phyloP scores from a whole-genome alignment of 306 rosid species.

The Prunus armeniaca region DNA sequence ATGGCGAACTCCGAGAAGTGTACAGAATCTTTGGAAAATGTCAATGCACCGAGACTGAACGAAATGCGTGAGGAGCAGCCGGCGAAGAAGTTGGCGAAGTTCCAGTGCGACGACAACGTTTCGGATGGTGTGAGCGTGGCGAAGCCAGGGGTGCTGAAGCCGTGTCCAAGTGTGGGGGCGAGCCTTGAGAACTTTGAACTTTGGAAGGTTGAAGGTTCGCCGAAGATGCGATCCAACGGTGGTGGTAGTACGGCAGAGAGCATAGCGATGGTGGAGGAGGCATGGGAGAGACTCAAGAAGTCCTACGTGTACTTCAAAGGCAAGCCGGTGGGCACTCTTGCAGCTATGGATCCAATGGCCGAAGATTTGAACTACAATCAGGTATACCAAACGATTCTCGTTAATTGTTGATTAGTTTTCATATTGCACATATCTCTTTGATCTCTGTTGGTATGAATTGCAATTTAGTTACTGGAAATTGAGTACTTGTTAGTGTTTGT shows the following conservation, averaged over 20 bases:
- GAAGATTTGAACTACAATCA: slow-evolving; percentile 30
- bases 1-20: neutral
- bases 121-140: neutral
- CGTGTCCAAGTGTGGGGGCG: neutral
- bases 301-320: slow-evolving; percentile 14
- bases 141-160: neutral
- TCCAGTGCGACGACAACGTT: neutral
- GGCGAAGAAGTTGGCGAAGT: neutral
- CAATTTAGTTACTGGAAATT: neutral
- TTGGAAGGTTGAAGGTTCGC: neutral
- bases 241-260: neutral
- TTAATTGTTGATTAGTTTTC: neutral
- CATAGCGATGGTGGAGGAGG: slow-evolving; percentile 25
- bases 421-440: neutral
- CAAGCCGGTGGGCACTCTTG: slow-evolving; percentile 30
- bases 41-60: neutral
- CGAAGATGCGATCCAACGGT: neutral
- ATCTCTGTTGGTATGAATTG: no score
- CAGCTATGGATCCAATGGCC: slow-evolving; percentile 26
- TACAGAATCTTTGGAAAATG: neutral
- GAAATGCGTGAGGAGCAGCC: neutral
- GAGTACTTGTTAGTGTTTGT: neutral
- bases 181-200: neutral
- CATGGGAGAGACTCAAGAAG: slow-evolving; percentile 26
- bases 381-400: slow-evolving; percentile 3